Evolutionary conservation across 352 stramenopile genomes (phyloP).

Genomic region (Globisporangium apiculatum): DNA sequence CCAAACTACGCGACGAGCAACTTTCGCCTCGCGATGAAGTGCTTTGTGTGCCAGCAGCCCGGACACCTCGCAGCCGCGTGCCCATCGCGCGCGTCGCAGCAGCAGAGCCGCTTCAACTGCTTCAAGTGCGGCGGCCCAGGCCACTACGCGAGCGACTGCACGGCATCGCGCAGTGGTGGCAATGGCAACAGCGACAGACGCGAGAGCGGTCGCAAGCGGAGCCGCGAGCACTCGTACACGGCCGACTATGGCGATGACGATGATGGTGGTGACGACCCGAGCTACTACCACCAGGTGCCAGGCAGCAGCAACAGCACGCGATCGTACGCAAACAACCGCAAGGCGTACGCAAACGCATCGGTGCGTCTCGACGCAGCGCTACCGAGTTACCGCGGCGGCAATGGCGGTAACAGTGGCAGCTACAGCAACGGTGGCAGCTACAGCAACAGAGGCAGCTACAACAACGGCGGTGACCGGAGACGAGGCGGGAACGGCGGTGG

Average conservation of each 20-base stretch:
- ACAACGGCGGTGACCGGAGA: conserved; percentile 13
- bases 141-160: conserved; percentile 45
- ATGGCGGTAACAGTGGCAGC: conserved; percentile 9
- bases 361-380: conserved; percentile 13
- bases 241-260: conserved; percentile 27
- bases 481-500: conserved; percentile 9
- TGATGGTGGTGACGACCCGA: conserved; percentile 25
- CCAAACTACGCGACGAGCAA: conserved; percentile 42
- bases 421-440: conserved; percentile 6
- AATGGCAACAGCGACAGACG: conserved; percentile 14
- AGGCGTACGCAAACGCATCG: conserved; percentile 5
- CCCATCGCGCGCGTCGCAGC: conserved; percentile 38
- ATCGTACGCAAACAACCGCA: conserved; percentile 2
- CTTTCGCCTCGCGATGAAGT: conserved; percentile 46
- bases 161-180: conserved; percentile 6
- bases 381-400: conserved; percentile 10
- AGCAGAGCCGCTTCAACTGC: conserved; percentile 28
- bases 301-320: conserved; percentile 7
- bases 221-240: conserved; percentile 36
- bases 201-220: conserved; percentile 37
- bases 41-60: conserved; percentile 60
- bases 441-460: conserved; percentile 7
- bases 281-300: conserved; percentile 22
- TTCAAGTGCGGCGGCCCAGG: conserved; percentile 43
- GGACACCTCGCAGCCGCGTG: conserved; percentile 74